phyloP scores from a whole-genome alignment of 345 rosid species.

The Angophora floribunda region DNA sequence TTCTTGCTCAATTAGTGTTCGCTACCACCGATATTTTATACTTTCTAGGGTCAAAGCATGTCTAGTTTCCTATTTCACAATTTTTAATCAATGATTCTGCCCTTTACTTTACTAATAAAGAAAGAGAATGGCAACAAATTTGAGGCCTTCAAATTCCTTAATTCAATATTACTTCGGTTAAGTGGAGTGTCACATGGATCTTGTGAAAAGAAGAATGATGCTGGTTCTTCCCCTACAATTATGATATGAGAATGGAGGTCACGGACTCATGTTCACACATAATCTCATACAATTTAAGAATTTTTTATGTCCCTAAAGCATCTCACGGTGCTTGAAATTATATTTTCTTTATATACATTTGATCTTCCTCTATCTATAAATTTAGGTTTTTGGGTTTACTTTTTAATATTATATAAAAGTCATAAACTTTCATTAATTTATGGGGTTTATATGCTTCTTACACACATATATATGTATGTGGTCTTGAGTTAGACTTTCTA shows the following conservation, averaged over 20 bases:
- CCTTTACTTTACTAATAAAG: neutral
- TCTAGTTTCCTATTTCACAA: neutral
- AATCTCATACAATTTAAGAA: neutral
- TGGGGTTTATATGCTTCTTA: too few species aligned
- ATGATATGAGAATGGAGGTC: too few species aligned
- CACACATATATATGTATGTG: too few species aligned
- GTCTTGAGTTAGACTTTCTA: too few species aligned
- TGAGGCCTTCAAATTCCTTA: neutral
- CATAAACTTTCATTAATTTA: too few species aligned
- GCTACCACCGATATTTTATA: neutral
- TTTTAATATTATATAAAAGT: too few species aligned
- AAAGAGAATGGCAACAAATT: neutral
- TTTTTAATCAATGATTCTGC: neutral
- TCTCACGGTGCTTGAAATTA: too few species aligned
- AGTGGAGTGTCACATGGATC: neutral
- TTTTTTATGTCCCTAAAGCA: too few species aligned
- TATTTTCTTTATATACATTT: too few species aligned
- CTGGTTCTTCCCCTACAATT: neutral
- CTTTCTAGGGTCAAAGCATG: neutral
- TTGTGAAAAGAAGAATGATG: neutral
- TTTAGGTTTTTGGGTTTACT: too few species aligned
- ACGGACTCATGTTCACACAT: fast-evolving
- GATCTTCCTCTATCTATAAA: too few species aligned
- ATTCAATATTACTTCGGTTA: neutral
- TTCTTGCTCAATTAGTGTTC: neutral